Evolutionary conservation across 1,139 yeast genomes (phyloP).

Genomic region (Zygoascus meyerae): DNA sequence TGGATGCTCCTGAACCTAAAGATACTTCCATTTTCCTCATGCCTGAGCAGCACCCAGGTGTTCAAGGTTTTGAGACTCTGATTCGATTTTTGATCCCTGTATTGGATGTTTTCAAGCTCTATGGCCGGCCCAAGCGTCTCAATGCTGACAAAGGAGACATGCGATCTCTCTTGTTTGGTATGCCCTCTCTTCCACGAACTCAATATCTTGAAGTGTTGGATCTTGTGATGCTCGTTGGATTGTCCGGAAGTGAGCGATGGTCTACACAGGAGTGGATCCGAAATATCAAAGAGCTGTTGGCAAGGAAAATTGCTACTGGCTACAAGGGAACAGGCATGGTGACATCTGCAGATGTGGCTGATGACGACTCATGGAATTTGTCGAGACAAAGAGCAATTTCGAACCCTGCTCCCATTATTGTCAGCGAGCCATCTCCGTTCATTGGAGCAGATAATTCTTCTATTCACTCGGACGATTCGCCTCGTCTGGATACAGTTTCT

Average conservation of each 20-base stretch:
- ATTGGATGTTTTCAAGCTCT: constrained; percentile 77
- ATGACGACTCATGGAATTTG: constrained; percentile 1
- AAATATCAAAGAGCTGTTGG: constrained; percentile 58
- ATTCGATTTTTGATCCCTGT: constrained; percentile 82
- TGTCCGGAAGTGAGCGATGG: constrained; percentile 50
- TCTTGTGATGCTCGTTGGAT: constrained; percentile 39
- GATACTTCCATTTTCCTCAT: constrained; percentile 82
- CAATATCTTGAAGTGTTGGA: constrained; percentile 70
- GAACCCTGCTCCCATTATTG: constrained; percentile 14
- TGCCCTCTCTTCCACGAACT: constrained; percentile 84
- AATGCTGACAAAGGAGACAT: constrained; percentile 83
- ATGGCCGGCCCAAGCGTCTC: constrained; percentile 85
- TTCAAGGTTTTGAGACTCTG: constrained; percentile 90
- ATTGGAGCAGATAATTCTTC: constrained; percentile 4
- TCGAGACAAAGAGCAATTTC: constrained; percentile 16
- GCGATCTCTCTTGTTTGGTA: constrained; percentile 75
- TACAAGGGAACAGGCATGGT: constrained; percentile 71
- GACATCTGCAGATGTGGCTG: background rate
- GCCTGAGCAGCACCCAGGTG: constrained; percentile 94
- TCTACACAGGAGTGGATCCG: constrained; percentile 61
- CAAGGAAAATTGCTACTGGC: constrained; percentile 61
- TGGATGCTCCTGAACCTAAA: constrained; percentile 48
- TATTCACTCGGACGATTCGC: constrained; percentile 1
- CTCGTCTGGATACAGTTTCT: background rate
- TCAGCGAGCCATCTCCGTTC: constrained; percentile 2